Evolutionary conservation across 345 rosid species (phyloP), one percentile per base, ranked within the genome.

Genomic region (Eucalyptus albens): DNA sequence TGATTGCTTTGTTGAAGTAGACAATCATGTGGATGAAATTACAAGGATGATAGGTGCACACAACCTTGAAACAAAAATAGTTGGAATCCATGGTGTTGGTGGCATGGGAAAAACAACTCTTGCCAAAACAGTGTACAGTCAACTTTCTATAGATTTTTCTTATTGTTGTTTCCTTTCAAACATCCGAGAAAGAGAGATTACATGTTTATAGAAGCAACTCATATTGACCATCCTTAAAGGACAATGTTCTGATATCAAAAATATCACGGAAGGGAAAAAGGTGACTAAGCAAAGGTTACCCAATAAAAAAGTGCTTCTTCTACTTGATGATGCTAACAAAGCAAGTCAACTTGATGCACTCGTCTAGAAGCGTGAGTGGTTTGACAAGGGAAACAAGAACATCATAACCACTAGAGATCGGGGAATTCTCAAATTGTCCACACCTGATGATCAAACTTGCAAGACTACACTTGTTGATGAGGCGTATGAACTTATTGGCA

Each of bases 281-380:
- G 6, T 4, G 0, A 59, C 13, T 0, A 0, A 59, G 7, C 6
- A 59, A 59, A 59, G 15, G 15, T 26, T 59, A 59, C 14, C 4
- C 15, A 5, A 6, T 5, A 59, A 59, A 59, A 59, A 5, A 24
- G 65, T 59, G 29, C 65, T 59, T 24, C 65, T 59, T 59, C 7
- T 59, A 0, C 65, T 59, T 59, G n/a, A 59, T 26, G n/a, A 59
- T 3, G 65, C 13, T 1, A 1, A 59, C 3, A 14, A 59, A 3
- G 65, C 7, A 59, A 26, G 65, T 59, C 65, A 59, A 26, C 65
- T 59, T 26, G 49, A 26, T 26, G 65, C 65, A 11, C 65, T 59
- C 2, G 4, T 26, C 14, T 4, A 24, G 0, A 59, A 26, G 14
- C 15, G 1, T 11, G 65, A 59, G 65, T 26, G 65, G n/a, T 59